Evolutionary conservation across 1,139 yeast genomes (phyloP), one percentile per base, ranked within the genome.

Genomic region (Protomyces gravidus): DNA sequence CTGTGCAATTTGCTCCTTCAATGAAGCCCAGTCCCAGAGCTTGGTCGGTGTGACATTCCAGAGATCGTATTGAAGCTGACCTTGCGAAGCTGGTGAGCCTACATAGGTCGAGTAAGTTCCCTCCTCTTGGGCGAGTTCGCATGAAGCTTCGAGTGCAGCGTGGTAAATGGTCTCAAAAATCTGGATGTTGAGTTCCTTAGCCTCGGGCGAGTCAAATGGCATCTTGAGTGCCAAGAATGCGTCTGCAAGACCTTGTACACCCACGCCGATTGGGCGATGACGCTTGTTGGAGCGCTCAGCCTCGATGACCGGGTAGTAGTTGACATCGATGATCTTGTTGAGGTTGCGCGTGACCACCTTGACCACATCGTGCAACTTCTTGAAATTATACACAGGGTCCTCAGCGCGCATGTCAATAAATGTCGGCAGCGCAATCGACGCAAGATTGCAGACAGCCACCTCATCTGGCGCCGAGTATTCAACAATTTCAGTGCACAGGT

Each of bases 201-300:
- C 95, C 66, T 80, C 85, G 26, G 76, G 76, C 40, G 89, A 83
- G 68, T 86, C 95, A 71, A 88, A 88, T 27, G 96, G 94, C 65
- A 88, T 68, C 67, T 95, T 80, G 63, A 88, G 77, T 63, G 81
- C 78, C 78, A 86, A 78, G 72, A 86, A 88, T n/a, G 86, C 77
- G 70, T 88, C 96, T 32, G 96, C 95, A 60, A 88, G 77, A 62
- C 96, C 96, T 72, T 88, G 95, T 6, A 88, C 95, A 66, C 96
- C 96, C 46, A 88, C 73, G 6, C 96, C 95, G 67, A 88, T 83
- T 39, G 96, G 96, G 68, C 96, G 78, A 71, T 88, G 86, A 67
- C 81, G 81, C 78, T 82, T 76, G 71, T 89, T 88, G 47, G 95
- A 85, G 39, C 68, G 69, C 68, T 78, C 76, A 5, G 96, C 88